These are phyloP conservation scores for Fusarium abutilonis DNA, from an alignment of 2,329 filamentous ascomycete genomes.

Conservation along the genomic window DNA sequence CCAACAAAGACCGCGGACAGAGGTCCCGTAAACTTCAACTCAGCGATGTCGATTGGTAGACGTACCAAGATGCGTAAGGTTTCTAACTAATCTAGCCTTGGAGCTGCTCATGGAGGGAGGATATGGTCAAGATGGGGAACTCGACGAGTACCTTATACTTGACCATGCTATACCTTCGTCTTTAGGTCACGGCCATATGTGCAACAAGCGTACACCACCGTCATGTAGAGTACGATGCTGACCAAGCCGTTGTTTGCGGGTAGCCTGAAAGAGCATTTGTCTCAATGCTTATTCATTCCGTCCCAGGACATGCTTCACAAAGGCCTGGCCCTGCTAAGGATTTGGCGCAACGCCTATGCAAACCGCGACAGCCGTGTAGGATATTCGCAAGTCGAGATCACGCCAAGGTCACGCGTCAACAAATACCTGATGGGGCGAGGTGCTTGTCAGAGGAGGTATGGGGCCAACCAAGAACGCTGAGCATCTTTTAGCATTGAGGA, in stretches of 20 bases:
- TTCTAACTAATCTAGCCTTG: constrained; percentile 27
- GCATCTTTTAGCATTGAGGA: constrained; percentile 1
- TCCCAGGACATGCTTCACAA: not conserved
- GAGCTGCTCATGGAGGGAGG: constrained; percentile 13
- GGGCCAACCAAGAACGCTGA: not conserved
- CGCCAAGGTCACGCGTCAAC: not conserved
- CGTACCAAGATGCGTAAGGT: constrained; percentile 22
- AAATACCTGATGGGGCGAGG: not conserved
- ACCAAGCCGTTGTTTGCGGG: not conserved
- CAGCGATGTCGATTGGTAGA: constrained; percentile 97
- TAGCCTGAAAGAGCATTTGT: not conserved
- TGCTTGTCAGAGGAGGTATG: not conserved
- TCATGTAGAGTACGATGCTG: constrained; percentile 1
- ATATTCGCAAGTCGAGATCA: not conserved
- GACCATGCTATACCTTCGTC: not conserved
- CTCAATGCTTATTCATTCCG: not conserved
- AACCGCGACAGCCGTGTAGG: not conserved
- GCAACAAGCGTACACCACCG: not conserved
- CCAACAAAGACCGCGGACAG: constrained; percentile 74
- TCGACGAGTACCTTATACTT: constrained; percentile 4
- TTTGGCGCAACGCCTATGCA: not conserved
- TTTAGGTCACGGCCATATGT: constrained; percentile 2
- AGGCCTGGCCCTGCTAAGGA: not conserved
- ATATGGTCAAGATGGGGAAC: constrained; percentile 17
- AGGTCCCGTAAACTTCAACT: constrained; percentile 90